Base-by-base conservation (phyloP, 768 basidiomycete species). In the Terana coerulea region DNA sequence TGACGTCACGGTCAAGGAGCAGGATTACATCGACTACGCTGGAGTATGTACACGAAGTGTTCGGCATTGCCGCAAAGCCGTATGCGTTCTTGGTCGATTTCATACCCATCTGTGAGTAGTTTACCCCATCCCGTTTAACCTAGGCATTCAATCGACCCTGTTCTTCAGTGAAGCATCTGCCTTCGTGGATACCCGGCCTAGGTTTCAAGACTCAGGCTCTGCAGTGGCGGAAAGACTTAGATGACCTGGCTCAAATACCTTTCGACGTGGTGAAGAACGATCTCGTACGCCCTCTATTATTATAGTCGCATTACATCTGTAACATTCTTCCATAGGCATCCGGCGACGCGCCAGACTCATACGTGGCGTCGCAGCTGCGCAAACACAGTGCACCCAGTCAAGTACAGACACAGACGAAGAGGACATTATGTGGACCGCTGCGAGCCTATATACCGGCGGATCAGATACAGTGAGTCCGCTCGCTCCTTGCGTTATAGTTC, bases 161-260 rank as follows among this genome's bases (percentile, higher is more conserved):
- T 9, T 29, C 22, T 8, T 15, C 47, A 51, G 49, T 51, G 24
- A 40, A 34, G 25, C 25, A 51, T 30, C 5, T 51, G 12, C 49
- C 49, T 5, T 15, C 37, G 15, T 51, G 37, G 39, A 12, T 51
- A 14, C 61, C 61, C 3, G 57, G 59, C 21, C 47, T 52, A 5
- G 24, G n/a, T 7, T 62, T 59, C 60, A 53, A 59, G 22, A 36
- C 37, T 28, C 25, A 55, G 17, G 57, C 54, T 7, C 9, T 21
- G 39, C 44, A 48, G 14, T 57, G 56, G 56, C 44, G 52, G 36
- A 10, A 31, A n/a, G 50, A 51, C 2, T 45, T 55, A n/a, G 43
- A 51, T 22, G 42, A 43, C 3, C 48, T 55, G n/a, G 50, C 40
- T 14, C 36, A 50, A 9, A 29, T 25, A 5, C 50, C 54, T 3